These are phyloP conservation scores for Cystobasidium onofrii DNA, from an alignment of 768 basidiomycete genomes.

Conservation along the genomic window DNA sequence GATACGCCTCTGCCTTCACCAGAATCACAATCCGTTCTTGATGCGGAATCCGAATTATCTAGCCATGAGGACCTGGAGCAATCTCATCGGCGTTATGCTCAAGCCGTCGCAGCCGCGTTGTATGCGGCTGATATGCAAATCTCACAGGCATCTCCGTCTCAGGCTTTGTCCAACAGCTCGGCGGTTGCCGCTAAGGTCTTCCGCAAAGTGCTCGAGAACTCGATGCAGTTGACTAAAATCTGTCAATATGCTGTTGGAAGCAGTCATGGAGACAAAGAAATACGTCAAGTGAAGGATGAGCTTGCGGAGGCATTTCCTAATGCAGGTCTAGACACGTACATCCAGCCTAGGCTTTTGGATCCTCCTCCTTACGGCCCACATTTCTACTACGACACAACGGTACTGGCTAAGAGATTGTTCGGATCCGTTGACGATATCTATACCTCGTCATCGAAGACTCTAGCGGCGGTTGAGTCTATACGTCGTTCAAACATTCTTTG, in stretches of 20 bases:
- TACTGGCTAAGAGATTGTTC: neutral
- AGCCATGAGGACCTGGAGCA: neutral
- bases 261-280: neutral
- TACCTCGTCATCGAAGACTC: neutral
- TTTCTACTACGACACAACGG: neutral
- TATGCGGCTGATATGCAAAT: neutral
- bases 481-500: conserved; percentile 9
- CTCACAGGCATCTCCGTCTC: neutral
- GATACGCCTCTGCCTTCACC: neutral
- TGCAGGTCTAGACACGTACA: neutral
- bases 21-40: neutral
- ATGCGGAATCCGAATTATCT: neutral
- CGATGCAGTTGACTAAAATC: neutral
- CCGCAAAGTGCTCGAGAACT: neutral
- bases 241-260: neutral
- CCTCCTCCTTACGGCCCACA: neutral
- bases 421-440: neutral
- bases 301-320: neutral
- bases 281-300: neutral
- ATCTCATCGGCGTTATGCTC: neutral
- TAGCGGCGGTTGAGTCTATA: neutral
- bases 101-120: neutral
- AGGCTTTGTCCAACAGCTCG: neutral
- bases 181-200: neutral
- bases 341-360: neutral